Evolutionary conservation across 805 yeast species (phyloP), one percentile per base, ranked within the genome.

Genomic region (Ogataea nakhonphanomensis): DNA sequence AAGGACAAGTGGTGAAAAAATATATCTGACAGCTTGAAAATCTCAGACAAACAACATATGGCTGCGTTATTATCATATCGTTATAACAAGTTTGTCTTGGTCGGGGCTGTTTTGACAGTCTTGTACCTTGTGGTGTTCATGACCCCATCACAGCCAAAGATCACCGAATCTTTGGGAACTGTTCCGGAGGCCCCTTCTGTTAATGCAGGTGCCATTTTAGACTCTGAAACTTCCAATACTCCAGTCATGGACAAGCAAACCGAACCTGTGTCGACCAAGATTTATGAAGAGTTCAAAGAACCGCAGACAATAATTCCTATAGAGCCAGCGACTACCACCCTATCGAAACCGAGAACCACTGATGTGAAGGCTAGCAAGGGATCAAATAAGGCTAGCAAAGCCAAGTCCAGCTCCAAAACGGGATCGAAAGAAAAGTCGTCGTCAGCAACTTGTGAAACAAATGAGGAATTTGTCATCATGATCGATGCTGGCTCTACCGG

Each of bases 401-500:
- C n/a, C 7, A 17, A 17, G 20, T 17, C 20, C 20, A 17, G 20
- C 20, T 17, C 20, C 5, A 17, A 17, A 5, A 17, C 20, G 20
- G 20, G 20, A 17, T 17, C 20, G 5, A 17, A 17, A 5, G 20
- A 17, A 3, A 17, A 17, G 20, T 17, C 20, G 5, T 17, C 20
- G 33, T 37, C 49, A 30, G 58, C 58, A 14, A 47, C 51, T 14
- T 73, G 78, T 55, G 55, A 46, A 41, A 50, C 61, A 15, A 61
- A 66, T 33, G 65, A 76, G 25, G 84, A 84, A 57, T 91, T 74
- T 53, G 97, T 90, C 23, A 76, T 93, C 17, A 89, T 93, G 96
- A 71, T 93, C 41, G 99, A 93, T 69, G 99, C 99, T 7, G 99
- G 99, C 7, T 90, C 98, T 1, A 84, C 95, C 11, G 99, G 99